Conservation (phyloP, 352 stramenopile genomes). For the Pythium guiyangense region DNA sequence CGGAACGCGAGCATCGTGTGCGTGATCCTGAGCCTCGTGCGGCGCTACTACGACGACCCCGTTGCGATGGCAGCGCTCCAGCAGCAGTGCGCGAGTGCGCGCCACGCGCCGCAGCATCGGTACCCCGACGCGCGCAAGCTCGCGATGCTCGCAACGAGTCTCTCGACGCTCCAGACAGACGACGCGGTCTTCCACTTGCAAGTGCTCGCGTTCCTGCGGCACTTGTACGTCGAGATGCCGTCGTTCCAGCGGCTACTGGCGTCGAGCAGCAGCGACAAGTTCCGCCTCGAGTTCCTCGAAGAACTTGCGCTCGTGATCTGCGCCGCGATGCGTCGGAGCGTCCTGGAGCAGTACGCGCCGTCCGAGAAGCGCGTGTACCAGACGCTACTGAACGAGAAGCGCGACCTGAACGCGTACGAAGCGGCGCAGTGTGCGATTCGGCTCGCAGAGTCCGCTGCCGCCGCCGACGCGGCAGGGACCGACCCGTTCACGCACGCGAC, state of each 20-base stretch:
- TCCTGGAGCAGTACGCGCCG: conserved; percentile 36
- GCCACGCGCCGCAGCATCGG: background rate
- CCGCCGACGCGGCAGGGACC: conserved; percentile 23
- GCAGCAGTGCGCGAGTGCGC: background rate
- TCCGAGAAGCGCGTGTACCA: conserved; percentile 28
- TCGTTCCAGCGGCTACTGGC: conserved; percentile 28
- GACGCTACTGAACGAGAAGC: conserved; percentile 39
- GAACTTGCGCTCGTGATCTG: conserved; percentile 49
- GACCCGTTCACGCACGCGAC: conserved; percentile 59
- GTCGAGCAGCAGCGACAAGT: conserved; percentile 28
- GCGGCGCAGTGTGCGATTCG: conserved; percentile 26
- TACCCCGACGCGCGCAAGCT: background rate
- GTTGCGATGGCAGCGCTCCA: conserved; percentile 22
- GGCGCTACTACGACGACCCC: conserved; percentile 51
- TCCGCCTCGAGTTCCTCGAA: conserved; percentile 53
- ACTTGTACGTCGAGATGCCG: conserved; percentile 45
- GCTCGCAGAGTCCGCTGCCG: conserved; percentile 39
- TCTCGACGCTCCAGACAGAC: background rate
- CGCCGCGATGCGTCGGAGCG: conserved; percentile 30
- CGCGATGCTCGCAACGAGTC: background rate
- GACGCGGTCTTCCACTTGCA: conserved; percentile 27
- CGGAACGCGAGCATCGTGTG: conserved; percentile 43
- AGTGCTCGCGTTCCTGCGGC: conserved; percentile 55
- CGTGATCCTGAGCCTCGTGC: conserved; percentile 50
- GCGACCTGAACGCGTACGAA: conserved; percentile 30